These are phyloP conservation scores for Cerrena zonata DNA, from an alignment of 1,284 basidiomycete genomes.

Conservation along the genomic window DNA sequence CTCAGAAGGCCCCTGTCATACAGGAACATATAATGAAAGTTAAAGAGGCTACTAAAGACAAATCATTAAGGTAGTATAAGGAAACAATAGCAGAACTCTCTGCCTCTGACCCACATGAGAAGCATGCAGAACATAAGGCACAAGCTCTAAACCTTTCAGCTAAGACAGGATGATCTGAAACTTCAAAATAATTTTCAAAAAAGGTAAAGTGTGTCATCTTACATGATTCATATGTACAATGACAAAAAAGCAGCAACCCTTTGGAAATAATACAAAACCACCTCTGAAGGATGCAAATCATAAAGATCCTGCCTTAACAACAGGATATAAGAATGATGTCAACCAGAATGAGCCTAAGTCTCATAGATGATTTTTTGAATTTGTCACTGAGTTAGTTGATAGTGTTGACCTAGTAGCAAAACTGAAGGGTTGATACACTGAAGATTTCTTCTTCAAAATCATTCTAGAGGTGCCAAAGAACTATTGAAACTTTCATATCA, in stretches of 20 bases:
- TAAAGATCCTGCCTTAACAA: neutral
- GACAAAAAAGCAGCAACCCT: conserved; percentile 5
- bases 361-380: neutral
- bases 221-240: conserved; percentile 6
- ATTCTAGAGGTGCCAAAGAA: conserved; percentile 12
- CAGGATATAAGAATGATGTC: neutral
- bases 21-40: neutral
- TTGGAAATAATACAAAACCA: neutral
- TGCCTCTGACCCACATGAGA: neutral
- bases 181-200: conserved; percentile 7
- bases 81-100: neutral
- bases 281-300: neutral
- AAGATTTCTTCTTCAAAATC: conserved; percentile 14
- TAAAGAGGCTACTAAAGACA: neutral
- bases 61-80: neutral
- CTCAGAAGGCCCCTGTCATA: neutral
- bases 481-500: conserved; percentile 17
- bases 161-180: conserved; percentile 10
- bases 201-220: conserved; percentile 7
- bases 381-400: neutral
- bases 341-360: neutral
- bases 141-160: neutral
- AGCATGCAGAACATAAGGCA: neutral
- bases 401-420: conserved; percentile 6
- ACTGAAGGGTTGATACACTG: conserved; percentile 8